Conservation (phyloP, 768 basidiomycete genomes). For the Kockovaella imperatae region DNA sequence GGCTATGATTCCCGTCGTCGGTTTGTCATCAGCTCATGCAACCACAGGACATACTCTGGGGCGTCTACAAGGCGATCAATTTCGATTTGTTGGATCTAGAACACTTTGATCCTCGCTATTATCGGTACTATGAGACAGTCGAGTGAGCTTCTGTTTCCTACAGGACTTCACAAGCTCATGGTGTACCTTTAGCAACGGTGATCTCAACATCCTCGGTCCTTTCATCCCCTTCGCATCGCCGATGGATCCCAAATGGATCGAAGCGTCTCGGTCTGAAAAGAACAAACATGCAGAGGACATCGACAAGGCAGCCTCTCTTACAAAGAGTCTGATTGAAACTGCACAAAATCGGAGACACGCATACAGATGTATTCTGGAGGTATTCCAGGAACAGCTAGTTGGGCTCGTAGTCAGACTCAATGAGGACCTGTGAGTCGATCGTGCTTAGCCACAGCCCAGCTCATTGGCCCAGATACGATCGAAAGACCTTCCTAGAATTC, state of each 20-base stretch:
- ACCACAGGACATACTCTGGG: constrained; percentile 73
- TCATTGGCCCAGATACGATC: constrained; percentile 43
- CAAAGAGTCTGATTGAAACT: no score
- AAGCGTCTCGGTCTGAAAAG: constrained; percentile 4
- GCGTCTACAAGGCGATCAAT: constrained; percentile 61
- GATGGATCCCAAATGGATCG: constrained; percentile 57
- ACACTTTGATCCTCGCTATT: constrained; percentile 58
- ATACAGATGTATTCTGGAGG: constrained; percentile 84
- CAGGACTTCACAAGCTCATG: constrained; percentile 54
- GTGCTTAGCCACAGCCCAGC: background rate
- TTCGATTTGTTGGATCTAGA: constrained; percentile 42
- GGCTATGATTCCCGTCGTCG: constrained; percentile 84
- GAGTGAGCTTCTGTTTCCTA: constrained; percentile 17
- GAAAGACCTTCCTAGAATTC: constrained; percentile 17
- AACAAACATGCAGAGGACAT: constrained; percentile 9
- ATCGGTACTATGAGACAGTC: constrained; percentile 80
- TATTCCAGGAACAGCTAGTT: constrained; percentile 78
- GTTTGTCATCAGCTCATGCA: constrained; percentile 50
- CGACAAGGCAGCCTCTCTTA: no score
- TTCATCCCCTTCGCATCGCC: constrained; percentile 84
- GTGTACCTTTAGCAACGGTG: constrained; percentile 53
- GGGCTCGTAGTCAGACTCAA: constrained; percentile 90
- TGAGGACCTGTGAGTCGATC: constrained; percentile 73
- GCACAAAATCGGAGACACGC: no score
- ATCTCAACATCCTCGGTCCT: constrained; percentile 34